These are phyloP conservation scores for Pichia gijzeniarum DNA, from an alignment of 805 yeast species.

Conservation along the genomic window DNA sequence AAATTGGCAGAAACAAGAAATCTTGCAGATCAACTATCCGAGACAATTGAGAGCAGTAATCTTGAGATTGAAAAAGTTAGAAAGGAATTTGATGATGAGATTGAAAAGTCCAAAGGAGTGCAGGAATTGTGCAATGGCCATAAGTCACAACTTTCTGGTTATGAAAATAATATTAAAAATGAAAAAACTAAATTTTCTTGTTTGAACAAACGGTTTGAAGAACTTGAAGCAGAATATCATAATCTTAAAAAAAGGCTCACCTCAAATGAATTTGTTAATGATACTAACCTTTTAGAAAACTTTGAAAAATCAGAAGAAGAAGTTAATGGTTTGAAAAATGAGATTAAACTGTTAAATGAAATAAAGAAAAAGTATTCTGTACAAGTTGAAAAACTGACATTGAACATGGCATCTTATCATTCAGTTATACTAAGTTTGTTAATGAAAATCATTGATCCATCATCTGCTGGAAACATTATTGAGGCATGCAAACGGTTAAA, in stretches of 20 bases:
- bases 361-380: background rate
- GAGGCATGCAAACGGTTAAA: background rate
- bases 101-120: background rate
- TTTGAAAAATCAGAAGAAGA: background rate
- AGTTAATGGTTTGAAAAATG: background rate
- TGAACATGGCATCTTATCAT: slow-evolving; percentile 2
- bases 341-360: background rate
- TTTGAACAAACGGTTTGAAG: background rate
- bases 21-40: background rate
- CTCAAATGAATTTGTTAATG: background rate
- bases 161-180: background rate
- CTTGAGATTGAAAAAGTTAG: background rate
- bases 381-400: background rate
- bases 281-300: background rate
- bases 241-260: no score
- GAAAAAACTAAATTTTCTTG: background rate
- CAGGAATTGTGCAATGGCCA: background rate
- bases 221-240: background rate
- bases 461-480: background rate
- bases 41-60: background rate
- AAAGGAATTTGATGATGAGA: background rate
- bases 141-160: slow-evolving; percentile 1
- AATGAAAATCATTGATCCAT: slow-evolving; percentile 5
- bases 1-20: background rate
- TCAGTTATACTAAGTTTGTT: background rate